Percentiles rank a stretch among this genome's conserved stretches.
Evolutionary conservation across 768 basidiomycete species (phyloP).

Genomic region (Naganishia randhawae): DNA sequence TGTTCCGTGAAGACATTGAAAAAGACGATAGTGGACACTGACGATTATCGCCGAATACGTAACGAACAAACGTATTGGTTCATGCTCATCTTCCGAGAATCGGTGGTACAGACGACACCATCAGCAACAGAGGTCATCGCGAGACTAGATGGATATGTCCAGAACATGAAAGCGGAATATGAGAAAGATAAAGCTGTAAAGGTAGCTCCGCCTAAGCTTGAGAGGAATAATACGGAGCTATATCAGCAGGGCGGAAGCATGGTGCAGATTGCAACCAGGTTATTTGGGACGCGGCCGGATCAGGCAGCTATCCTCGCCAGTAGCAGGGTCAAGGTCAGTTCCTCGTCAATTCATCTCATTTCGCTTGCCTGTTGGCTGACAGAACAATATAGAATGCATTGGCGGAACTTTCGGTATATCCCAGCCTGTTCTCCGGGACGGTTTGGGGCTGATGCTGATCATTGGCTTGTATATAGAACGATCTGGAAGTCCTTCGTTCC

Average conservation of each 20-base stretch:
- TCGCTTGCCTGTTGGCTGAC: not conserved
- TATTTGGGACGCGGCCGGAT: slow-evolving; percentile 6
- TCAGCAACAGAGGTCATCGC: slow-evolving; percentile 77
- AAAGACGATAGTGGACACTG: slow-evolving; percentile 78
- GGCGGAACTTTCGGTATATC: not conserved
- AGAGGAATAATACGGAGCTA: slow-evolving; percentile 16
- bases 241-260: slow-evolving; percentile 20
- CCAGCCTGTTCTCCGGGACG: too few relatives aligned
- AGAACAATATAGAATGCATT: not conserved
- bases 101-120: slow-evolving; percentile 60
- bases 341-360: not conserved
- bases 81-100: slow-evolving; percentile 77
- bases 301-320: slow-evolving; percentile 9
- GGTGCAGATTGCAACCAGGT: slow-evolving; percentile 17
- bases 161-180: slow-evolving; percentile 21
- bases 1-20: slow-evolving; percentile 79
- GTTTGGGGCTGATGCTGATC: not conserved
- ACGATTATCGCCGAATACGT: slow-evolving; percentile 57
- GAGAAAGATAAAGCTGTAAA: slow-evolving; percentile 1
- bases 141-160: slow-evolving; percentile 71
- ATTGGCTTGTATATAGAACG: not conserved
- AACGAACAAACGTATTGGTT: slow-evolving; percentile 89
- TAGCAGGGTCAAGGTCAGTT: slow-evolving; percentile 10
- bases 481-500: slow-evolving; percentile 8
- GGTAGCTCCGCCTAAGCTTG: not conserved